Base-by-base conservation (phyloP, 1,284 basidiomycete species). In the Exobasidium rhododendri region DNA sequence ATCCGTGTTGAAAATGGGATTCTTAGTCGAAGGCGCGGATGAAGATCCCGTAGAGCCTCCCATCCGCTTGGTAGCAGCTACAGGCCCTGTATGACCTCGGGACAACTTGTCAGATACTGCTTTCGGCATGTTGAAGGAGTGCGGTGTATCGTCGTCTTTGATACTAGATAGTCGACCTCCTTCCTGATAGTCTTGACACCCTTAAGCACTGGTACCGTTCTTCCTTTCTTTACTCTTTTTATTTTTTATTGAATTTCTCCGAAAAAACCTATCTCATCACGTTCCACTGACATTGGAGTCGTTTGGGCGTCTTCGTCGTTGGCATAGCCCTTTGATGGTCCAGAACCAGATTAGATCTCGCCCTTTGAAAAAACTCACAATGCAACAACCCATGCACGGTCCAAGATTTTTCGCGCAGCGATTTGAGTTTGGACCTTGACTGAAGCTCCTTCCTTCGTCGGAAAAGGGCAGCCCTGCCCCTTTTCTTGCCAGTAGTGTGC, bases 41-140 rank as follows among this genome's bases (percentile, higher is more conserved):
- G 31, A 44, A 17, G 35, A 56, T 69, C 57, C 13, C 59, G 29
- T 49, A 58, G 50, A 67, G 72, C 58, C 50, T 49, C 82, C 81
- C 74, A 85, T 83, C 50, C 78, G 81, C 24, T 79, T 68, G 56
- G 55, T 63, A 50, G 81, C 82, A 26, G 85, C 89, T n/a, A 85
- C 83, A 7, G 90, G 86, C 0, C 89, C 85, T 62, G 88, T 85
- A 77, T 91, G 92, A 13, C 86, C 85, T 60, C 87, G 84, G 29
- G 86, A 86, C 73, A 96, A 90, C 64, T 88, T 87, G 71, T 90
- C 86, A 10, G 89, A 88, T 0, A 90, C 93, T 63, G 92, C 94
- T 78, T 91, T 87, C 70, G 94, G 93, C 94, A 97, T 96, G 47
- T 17, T 67, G 60, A 30, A 4, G 24, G 24, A 20, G 14, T 13